Evolutionary conservation across 176 grass and related monocot species (phyloP).

Genomic region (Tillandsia leiboldiana): DNA sequence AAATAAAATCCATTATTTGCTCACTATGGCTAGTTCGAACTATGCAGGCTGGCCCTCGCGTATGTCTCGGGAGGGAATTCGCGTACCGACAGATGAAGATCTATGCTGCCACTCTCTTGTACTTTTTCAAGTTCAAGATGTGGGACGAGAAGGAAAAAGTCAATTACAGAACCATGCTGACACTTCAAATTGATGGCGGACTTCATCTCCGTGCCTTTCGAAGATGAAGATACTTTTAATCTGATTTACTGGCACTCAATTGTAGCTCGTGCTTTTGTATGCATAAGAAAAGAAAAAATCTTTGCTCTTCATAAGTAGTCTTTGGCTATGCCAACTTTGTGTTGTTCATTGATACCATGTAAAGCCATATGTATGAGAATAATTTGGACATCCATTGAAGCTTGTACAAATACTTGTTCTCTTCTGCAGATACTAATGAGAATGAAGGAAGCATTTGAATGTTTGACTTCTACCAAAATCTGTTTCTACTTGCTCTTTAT

Average conservation of each 20-base stretch:
- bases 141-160: slow-evolving; percentile 25
- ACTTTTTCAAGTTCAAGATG: slow-evolving; percentile 55
- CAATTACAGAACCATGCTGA: slow-evolving; percentile 29
- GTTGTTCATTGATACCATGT: no score
- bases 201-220: slow-evolving; percentile 25
- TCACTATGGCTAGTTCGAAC: background rate
- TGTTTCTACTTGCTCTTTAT: no score
- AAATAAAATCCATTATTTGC: background rate
- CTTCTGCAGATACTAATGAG: no score
- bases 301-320: no score
- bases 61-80: slow-evolving; percentile 87
- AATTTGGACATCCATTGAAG: no score
- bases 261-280: no score
- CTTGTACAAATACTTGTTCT: no score
- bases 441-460: no score
- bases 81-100: slow-evolving; percentile 89
- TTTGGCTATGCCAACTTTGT: no score
- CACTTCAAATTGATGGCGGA: slow-evolving; percentile 52
- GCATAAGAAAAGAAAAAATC: no score
- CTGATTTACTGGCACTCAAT: background rate
- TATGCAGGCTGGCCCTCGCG: slow-evolving; percentile 51
- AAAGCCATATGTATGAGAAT: no score
- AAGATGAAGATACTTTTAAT: slow-evolving; percentile 19
- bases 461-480: no score
- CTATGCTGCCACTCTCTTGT: slow-evolving; percentile 37